Evolutionary conservation across 768 basidiomycete genomes (phyloP), one percentile per base, ranked within the genome.

Genomic region (Filobasidium floriforme): DNA sequence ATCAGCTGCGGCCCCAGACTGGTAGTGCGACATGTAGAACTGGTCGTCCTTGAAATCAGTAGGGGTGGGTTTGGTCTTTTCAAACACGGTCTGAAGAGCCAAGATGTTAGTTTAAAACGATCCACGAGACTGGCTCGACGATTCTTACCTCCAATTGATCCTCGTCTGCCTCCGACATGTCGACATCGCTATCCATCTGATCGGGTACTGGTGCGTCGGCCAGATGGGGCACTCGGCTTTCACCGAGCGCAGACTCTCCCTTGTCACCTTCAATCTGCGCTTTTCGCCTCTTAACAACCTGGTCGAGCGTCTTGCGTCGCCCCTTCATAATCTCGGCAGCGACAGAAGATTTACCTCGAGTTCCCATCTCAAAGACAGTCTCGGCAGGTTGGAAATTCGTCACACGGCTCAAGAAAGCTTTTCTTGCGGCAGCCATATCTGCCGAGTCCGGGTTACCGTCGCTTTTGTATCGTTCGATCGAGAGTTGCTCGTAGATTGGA

Each of bases 1-100:
- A 75, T 98, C 93, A 0, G 90, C 87, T 61, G 83, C 81, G 41
- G 89, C 87, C 67, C 88, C 90, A 73, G 89, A 89, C 76, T 93
- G 91, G 72, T 87, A 87, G 81, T 98, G 87, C 1, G 89, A 88
- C 85, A 98, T 86, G 79, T 92, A 98, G 73, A 90, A 94, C 43
- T 89, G 87, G 1, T 86, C 83, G 71, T 97, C 93, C 11, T 85
- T 85, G 79, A 82, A 92, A 49, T 79, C 81, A 7, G 69, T 74
- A 46, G 63, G 66, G 1, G 67, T 43, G 60, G 81, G 84, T 44
- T 76, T 80, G 46, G 82, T 80, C 19, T 80, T 81, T 26, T 87
- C 83, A 69, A 90, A 90, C 14, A 87, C 88, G 32, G 83, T 84
- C 88, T 90, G 71, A 15, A 19, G 43, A 7, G 41, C 15, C 12